Evolutionary conservation across 2,329 filamentous ascomycete genomes (phyloP), one percentile per base, ranked within the genome.

Genomic region (Ampelomyces quisqualis): DNA sequence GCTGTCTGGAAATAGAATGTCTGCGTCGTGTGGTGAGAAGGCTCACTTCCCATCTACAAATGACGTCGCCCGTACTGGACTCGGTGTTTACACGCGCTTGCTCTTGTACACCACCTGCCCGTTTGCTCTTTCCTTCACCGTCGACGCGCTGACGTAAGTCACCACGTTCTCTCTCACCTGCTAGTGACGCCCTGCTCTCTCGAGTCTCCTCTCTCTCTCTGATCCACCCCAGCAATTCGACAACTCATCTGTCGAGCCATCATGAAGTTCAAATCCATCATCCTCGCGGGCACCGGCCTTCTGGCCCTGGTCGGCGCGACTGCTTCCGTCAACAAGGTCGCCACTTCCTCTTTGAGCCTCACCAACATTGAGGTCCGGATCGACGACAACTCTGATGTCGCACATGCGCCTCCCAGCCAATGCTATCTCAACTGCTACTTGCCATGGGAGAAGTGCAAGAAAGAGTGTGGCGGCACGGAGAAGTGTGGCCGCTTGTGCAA

Each of bases 231-330:
- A 30, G 3, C 13, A 8, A 18, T 15, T 30, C 2, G 14, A 13
- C 2, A n/a, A 9, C 27, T 29, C 27, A 30, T 14, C 27, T 15
- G 27, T 10, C 9, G 13, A 27, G 13, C 27, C n/a, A 32, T n/a
- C 18, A 38, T 38, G 37, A 24, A 24, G 19, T 33, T 33, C 29
- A 27, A 14, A n/a, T 9, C 20, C 29, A 9, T 26, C 22, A 6
- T 19, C 6, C 21, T 39, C 21, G 21, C 17, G 20, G 28, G 22
- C 22, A 15, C 28, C 11, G 29, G 37, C 37, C 22, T 33, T 13
- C 9, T 39, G n/a, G 37, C 20, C 10, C 21, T 39, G 15, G 22
- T 10, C 11, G 15, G 13, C 30, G 29, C 37, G 4, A 22, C 37
- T 21, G 15, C 11, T 15, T 11, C 11, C 22, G 6, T 14, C 7